These are phyloP conservation scores for Agarophyton chilense DNA, from an alignment of 23 red algal species.

Conservation along the genomic window DNA sequence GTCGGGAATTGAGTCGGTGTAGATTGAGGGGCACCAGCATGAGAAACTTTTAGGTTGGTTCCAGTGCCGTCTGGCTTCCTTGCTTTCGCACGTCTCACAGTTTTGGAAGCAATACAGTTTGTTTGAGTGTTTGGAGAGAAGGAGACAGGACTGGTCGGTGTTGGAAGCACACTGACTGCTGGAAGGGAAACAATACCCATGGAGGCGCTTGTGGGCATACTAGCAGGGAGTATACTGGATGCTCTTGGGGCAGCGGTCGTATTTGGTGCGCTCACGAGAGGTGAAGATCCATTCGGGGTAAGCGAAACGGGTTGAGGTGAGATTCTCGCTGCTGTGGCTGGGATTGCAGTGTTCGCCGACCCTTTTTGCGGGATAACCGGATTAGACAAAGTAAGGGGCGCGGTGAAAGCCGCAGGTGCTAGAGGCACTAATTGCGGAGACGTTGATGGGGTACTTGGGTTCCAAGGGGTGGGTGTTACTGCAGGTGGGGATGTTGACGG, in stretches of 20 bases:
- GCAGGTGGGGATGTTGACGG: background rate
- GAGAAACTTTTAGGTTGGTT: background rate
- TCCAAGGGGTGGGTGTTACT: background rate
- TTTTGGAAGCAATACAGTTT: background rate
- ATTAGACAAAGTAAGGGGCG: background rate
- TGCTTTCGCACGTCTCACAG: background rate
- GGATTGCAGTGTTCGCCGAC: background rate
- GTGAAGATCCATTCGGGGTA: background rate
- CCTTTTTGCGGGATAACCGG: background rate
- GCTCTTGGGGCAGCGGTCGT: background rate
- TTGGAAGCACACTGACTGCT: background rate
- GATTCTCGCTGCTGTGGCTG: background rate
- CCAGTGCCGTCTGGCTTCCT: background rate
- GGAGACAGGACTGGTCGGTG: background rate
- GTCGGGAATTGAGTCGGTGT: background rate
- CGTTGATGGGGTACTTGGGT: no score
- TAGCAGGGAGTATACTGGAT: background rate
- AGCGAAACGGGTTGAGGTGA: background rate
- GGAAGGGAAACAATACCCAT: background rate
- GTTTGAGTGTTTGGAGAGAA: background rate
- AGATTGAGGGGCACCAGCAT: background rate
- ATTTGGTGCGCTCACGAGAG: background rate
- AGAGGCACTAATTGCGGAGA: background rate
- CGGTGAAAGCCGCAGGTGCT: background rate
- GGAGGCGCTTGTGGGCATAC: no score